Evolutionary conservation across 1,284 basidiomycete genomes (phyloP), one percentile per base, ranked within the genome.

Genomic region (Tausonia pullulans): DNA sequence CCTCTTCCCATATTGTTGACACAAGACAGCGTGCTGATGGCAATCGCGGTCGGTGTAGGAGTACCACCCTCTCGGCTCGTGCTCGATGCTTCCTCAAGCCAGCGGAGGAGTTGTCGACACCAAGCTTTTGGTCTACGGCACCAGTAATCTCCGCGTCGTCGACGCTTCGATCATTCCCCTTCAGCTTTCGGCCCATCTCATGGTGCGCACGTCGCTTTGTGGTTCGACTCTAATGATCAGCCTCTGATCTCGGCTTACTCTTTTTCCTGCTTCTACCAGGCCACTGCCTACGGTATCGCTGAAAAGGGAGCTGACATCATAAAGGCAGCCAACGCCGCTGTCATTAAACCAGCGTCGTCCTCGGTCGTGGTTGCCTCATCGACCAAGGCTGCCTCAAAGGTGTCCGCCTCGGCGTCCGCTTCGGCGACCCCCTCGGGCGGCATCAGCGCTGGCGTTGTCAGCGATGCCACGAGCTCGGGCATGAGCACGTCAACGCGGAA

Each of bases 281-380:
- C 27, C 27, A 27, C 27, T 27, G 27, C 27, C 27, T 90, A 86
- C 71, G 87, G 84, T 43, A 76, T 87, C 57, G 86, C 85, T 4
- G 86, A 88, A 74, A 82, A 82, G 72, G 85, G 81, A 0, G 80
- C 84, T 5, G 79, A 80, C 56, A 78, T 87, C 63, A 83, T 88
- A 72, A 81, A 81, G 72, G 59, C 69, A 52, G 40, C 44, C 27
- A 27, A 61, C 50, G 50, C 50, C 14, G 52, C 50, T n/a, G 40
- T 46, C 10, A 16, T 61, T 39, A 39, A 61, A 46, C 27, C 48
- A 11, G 44, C 60, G 0, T 61, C 64, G 0, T 53, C 64, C 5
- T 53, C 60, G 52, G 60, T 48, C 6, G 58, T 10, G 9, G 46
- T 49, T 9, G 10, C 16, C 10, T 13, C 48, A 7, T 11, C 46